Evolutionary conservation across 768 basidiomycete species (phyloP).

Genomic region (Calvatia gigantea): DNA sequence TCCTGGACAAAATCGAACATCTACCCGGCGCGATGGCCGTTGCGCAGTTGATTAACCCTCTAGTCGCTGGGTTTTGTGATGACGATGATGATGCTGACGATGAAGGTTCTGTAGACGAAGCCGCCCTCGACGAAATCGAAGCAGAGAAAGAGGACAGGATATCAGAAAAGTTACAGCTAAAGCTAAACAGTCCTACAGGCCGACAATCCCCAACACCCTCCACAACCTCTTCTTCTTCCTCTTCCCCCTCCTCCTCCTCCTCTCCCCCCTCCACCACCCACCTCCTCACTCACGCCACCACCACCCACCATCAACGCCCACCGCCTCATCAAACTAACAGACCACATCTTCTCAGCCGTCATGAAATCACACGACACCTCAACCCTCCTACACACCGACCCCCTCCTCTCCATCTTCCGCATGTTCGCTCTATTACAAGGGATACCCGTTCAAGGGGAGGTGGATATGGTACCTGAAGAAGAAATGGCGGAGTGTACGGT

Average conservation of each 20-base stretch:
- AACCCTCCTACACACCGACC: conserved; percentile 66
- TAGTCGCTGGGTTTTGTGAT: conserved; percentile 13
- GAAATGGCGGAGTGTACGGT: conserved; percentile 67
- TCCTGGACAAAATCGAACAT: conserved; percentile 89
- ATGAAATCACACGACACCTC: conserved; percentile 79
- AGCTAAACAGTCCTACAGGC: background rate
- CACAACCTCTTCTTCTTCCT: background rate
- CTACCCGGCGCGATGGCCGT: conserved; percentile 88
- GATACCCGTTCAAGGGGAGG: conserved; percentile 56
- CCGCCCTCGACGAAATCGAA: background rate
- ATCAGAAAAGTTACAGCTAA: background rate
- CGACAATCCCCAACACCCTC: background rate
- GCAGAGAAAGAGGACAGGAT: background rate
- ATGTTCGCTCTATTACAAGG: conserved; percentile 75
- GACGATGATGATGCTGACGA: conserved; percentile 4
- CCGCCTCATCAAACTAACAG: conserved; percentile 81
- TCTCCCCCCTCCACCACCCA: background rate
- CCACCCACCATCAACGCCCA: conserved; percentile 71
- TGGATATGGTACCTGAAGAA: conserved; percentile 76
- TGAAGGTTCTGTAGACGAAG: background rate
- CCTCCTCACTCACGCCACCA: background rate
- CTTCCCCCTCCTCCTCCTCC: background rate
- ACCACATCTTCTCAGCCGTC: conserved; percentile 84
- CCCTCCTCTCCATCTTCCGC: conserved; percentile 67
- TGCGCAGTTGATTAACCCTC: conserved; percentile 70